Base-by-base conservation (phyloP, 306 rosid genomes). In the Dryas alaskensis region DNA sequence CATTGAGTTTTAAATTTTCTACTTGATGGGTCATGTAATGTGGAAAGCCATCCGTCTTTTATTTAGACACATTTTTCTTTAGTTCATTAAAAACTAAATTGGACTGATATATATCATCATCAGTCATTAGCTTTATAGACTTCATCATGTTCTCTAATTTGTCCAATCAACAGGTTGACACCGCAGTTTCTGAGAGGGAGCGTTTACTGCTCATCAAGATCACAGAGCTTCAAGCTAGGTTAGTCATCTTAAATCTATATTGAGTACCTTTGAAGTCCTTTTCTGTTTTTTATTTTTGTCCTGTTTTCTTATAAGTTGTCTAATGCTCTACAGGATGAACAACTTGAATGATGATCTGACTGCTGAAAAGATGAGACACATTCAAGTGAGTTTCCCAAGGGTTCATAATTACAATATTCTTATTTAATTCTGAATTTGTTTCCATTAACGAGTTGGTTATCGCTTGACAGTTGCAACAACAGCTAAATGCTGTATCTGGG, bases 191-290 rank as follows among this genome's bases (percentile, higher is more conserved):
- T 31, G 99, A 90, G 80, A 92, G 89, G 90, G 99, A 95, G 76
- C 90, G 82, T 22, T 67, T 80, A 50, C 81, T 95, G 73, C 80
- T 84, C 45, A 66, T 78, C 77, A 89, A 79, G 82, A 80, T 92
- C 84, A 83, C 93, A n/a, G 99, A 95, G 85, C 97, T 95, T 76
- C 93, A 89, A 72, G 75, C 92, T 61, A 86, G 96, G 99, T 92
- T 44, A 66, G 92, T 81, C 53, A 73, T 73, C 62, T 42, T 46
- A 61, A 50, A 25, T 42, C 60, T 76, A 31, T 60, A 27, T n/a
- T 22, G 69, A 66, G 25, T 73, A 52, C 80, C 68, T 51, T 9
- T 10, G 42, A 70, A 64, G 39, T 61, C 69, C 66, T 27, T 65
- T 81, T 67, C 14, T 65, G 62, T 43, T 46, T 43, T 55, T 31